Base-by-base conservation (phyloP, 208 protist species). In the Blastocrithidia nonstop region DNA sequence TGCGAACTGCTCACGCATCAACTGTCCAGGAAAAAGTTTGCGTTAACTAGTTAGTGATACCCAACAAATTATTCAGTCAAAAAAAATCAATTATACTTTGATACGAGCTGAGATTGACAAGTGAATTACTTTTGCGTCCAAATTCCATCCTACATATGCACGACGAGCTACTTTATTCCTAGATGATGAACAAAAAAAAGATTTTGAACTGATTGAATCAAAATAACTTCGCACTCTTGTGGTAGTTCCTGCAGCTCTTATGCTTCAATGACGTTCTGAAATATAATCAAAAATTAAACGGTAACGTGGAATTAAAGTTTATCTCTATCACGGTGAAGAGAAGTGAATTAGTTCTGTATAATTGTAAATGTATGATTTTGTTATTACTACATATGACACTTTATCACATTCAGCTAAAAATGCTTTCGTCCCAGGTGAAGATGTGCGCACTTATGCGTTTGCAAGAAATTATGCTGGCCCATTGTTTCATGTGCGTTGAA, bases 371-470 rank as follows among this genome's bases (percentile, higher is more conserved):
- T 93, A 83, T 45, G 87, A 96, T 50, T 88, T 96, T 64, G 85
- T 96, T 15, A 70, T 96, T 33, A 95, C 90, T 0, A 94, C 86
- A 6, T 96, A 96, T 60, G 85, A 90, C 32, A 90, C 80, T 17
- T 46, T 94, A n/a, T 71, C 72, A 2, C 58, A 82, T 33, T 85
- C 77, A 21, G 70, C 74, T 1, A 20, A 52, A 8, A 45, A 60
- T 0, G 77, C 75, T 11, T 80, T 92, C 50, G 26, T 27, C 21
- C 57, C 70, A 0, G 71, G 61, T 9, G 71, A 88, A n/a, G 53
- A 83, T 23, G 52, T 57, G n/a, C 57, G 58, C 7, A 71, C 67
- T 13, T 68, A 67, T 8, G 54, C 56, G 1, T 89, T 87, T 51
- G 68, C 50, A 25, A 42, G 79, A 22, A 77, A 61, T 46, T 51